A percentile compares a stretch with the other conserved stretches of the same genome.
Conservation (phyloP, 2,329 filamentous ascomycete genomes). For the Penicillium sp. region DNA sequence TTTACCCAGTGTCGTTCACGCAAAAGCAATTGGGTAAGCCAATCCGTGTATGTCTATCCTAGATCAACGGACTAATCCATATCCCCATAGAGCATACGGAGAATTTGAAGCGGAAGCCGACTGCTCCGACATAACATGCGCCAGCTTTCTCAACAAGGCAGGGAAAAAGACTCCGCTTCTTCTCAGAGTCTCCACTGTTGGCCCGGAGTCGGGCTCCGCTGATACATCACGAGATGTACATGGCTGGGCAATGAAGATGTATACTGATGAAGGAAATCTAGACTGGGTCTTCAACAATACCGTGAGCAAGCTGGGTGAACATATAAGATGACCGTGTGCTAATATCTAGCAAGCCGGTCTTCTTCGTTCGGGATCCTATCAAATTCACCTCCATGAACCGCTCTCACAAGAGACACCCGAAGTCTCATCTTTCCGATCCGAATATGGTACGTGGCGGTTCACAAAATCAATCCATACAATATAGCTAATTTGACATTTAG, state of each 20-base stretch:
- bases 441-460: constrained; percentile 23
- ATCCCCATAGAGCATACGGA: constrained; percentile 51
- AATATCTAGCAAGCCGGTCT: constrained; percentile 49
- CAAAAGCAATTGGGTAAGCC: constrained; percentile 25
- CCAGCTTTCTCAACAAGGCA: constrained; percentile 50
- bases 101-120: constrained; percentile 59
- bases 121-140: constrained; percentile 52
- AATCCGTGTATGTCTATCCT: constrained; percentile 3
- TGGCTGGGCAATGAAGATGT: constrained; percentile 48
- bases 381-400: constrained; percentile 68
- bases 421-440: constrained; percentile 22
- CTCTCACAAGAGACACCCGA: constrained; percentile 59
- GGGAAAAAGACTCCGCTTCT: constrained; percentile 52
- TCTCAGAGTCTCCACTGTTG: constrained; percentile 46
- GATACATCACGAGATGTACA: constrained; percentile 48
- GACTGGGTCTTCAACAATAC: constrained; percentile 44
- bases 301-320: not conserved
- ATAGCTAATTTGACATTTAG: constrained; percentile 8
- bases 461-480: too few species aligned
- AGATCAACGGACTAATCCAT: constrained; percentile 42
- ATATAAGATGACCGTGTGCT: not conserved
- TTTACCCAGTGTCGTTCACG: constrained; percentile 15
- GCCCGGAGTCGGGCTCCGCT: constrained; percentile 42
- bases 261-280: constrained; percentile 49
- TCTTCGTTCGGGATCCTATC: constrained; percentile 63